Conservation (phyloP, 2,329 filamentous ascomycete species). For the Fusarium agapanthi region DNA sequence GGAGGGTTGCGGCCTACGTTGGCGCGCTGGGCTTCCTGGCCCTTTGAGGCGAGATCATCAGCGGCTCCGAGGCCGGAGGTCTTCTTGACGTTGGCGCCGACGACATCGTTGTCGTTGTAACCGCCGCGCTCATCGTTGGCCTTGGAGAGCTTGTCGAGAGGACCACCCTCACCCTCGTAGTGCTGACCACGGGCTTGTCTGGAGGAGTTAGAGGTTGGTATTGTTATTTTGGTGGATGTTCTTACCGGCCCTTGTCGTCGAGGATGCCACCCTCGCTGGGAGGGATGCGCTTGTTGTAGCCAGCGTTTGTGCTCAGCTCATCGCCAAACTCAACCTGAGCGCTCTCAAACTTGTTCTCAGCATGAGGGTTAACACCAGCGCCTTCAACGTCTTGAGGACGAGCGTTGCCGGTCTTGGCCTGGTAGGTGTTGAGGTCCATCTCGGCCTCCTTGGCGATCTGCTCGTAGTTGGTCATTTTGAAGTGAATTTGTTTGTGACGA, state of each 20-base stretch:
- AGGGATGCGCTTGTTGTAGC: conserved; percentile 58
- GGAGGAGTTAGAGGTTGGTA: conserved; percentile 11
- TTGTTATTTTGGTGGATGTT: background rate
- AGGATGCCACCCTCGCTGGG: conserved; percentile 55
- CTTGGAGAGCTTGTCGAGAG: conserved; percentile 50
- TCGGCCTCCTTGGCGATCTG: conserved; percentile 57
- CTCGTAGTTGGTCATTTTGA: conserved; percentile 48
- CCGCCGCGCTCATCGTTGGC: conserved; percentile 45
- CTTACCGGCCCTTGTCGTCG: conserved; percentile 57
- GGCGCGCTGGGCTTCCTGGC: conserved; percentile 48
- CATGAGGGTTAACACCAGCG: conserved; percentile 53
- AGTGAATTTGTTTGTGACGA: background rate
- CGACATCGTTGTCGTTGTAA: conserved; percentile 50
- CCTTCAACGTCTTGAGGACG: conserved; percentile 52
- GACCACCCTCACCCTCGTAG: conserved; percentile 56
- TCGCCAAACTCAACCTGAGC: conserved; percentile 48
- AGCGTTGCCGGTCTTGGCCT: conserved; percentile 56
- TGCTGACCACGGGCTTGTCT: conserved; percentile 56
- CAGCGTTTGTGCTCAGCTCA: conserved; percentile 55
- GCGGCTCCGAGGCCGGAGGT: conserved; percentile 35
- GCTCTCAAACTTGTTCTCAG: conserved; percentile 53
- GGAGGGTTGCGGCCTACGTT: conserved; percentile 51
- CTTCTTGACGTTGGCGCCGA: conserved; percentile 36
- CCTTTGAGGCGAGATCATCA: conserved; percentile 47
- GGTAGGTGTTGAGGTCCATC: conserved; percentile 57